phyloP scores from a whole-genome alignment of 2,329 filamentous ascomycete species.

The Triangularia verruculosa region DNA sequence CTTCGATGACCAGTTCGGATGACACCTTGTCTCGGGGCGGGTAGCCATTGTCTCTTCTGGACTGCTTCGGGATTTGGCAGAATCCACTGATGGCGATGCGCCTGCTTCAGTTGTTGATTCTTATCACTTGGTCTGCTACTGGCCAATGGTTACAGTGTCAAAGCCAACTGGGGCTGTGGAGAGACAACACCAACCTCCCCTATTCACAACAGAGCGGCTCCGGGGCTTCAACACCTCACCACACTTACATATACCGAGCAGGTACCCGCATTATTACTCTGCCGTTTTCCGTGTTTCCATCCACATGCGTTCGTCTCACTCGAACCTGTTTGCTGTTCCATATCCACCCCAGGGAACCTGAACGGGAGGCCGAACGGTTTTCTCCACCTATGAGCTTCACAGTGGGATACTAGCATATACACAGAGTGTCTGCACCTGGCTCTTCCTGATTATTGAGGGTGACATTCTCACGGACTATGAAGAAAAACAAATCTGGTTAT shows the following conservation, averaged over 20 bases:
- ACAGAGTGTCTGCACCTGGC: too few species aligned
- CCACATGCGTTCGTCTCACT: background rate
- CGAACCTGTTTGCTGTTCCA: background rate
- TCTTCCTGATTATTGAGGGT: too few species aligned
- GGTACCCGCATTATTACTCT: background rate
- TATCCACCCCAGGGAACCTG: background rate
- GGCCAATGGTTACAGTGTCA: background rate
- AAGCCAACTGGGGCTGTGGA: background rate
- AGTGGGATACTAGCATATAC: too few species aligned
- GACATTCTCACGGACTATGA: too few species aligned
- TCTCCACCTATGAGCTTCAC: background rate
- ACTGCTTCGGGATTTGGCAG: background rate
- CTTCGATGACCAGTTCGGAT: slow-evolving; percentile 5
- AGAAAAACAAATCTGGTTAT: too few species aligned
- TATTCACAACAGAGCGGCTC: background rate
- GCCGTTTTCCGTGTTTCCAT: background rate
- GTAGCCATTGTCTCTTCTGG: background rate
- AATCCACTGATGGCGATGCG: background rate
- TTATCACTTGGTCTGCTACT: background rate
- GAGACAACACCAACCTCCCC: background rate
- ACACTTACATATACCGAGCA: background rate
- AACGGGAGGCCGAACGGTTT: background rate
- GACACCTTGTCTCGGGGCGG: background rate
- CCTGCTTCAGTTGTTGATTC: background rate
- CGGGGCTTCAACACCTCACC: background rate